These are phyloP conservation scores for Yamadazyma kitorensis DNA, from an alignment of 805 yeast species.

Conservation along the genomic window DNA sequence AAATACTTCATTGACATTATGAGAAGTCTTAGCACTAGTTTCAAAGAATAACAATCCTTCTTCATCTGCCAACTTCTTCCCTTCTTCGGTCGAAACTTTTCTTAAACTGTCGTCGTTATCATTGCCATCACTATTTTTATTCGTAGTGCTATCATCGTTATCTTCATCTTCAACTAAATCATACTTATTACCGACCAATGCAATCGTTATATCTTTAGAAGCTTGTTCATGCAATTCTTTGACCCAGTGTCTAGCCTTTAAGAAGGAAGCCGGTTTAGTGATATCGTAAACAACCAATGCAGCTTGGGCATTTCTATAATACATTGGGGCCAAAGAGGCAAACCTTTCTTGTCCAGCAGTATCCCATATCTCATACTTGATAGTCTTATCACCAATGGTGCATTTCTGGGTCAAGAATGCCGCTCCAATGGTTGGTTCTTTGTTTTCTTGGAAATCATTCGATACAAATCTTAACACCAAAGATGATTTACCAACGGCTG, in stretches of 20 bases:
- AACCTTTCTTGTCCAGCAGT: conserved; percentile 85
- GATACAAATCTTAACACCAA: conserved; percentile 89
- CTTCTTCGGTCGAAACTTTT: conserved; percentile 84
- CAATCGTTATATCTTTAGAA: conserved; percentile 85
- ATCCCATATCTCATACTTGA: conserved; percentile 92
- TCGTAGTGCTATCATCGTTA: conserved; percentile 20
- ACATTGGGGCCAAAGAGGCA: conserved; percentile 77
- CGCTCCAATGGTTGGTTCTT: conserved; percentile 98
- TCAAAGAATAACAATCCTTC: conserved; percentile 89
- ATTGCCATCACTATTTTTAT: too few relatives aligned
- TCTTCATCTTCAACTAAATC: conserved; percentile 66
- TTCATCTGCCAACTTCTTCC: conserved; percentile 82
- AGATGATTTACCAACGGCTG: conserved; percentile 96
- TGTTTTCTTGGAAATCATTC: conserved; percentile 94
- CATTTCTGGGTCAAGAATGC: conserved; percentile 95
- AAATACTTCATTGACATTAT: conserved; percentile 88
- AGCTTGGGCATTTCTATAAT: conserved; percentile 85
- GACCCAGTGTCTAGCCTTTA: conserved; percentile 98
- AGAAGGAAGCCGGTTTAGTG: conserved; percentile 90
- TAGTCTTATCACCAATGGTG: conserved; percentile 77
- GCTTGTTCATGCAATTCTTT: conserved; percentile 95
- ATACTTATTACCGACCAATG: conserved; percentile 88
- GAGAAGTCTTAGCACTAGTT: conserved; percentile 89
- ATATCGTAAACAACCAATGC: conserved; percentile 95
- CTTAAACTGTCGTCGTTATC: conserved; percentile 45